Base-by-base conservation (phyloP, 2,329 filamentous ascomycete genomes). In the Daldinia sp. region DNA sequence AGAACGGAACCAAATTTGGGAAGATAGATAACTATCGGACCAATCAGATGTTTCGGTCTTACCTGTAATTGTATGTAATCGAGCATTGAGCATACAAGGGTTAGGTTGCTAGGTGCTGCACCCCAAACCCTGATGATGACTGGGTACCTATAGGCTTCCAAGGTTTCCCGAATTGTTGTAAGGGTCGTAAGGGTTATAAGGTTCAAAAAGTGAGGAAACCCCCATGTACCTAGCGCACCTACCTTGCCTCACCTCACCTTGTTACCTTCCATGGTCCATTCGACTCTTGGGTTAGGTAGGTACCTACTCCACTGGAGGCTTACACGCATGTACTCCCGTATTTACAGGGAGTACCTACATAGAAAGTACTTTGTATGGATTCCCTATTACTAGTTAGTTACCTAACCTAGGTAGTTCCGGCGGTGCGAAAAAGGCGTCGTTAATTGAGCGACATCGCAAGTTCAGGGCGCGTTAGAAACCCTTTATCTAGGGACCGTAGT, bases 11-110 rank as follows among this genome's bases (percentile, higher is more conserved):
- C 57, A 62, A 61, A 70, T 60, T 63, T 68, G 66, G 63, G 63
- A 68, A 52, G 63, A 69, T 55, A 65, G 67, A 56, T 64, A 63
- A 45, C 47, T 63, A 57, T 57, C 32, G 48, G 51, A 35, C 70
- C 70, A 71, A 72, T 71, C 65, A 72, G 32, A 63, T 21, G 17
- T 8, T 19, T 62, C 47, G 15, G 47, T 52, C 57, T 66, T 66
- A 65, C 60, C 37, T 61, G 60, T 64, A 66, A 52, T 43, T 35
- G 60, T 64, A 51, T 60, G 58, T 58, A 58, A 60, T 66, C 41
- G 35, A 48, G 25, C 32, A 55, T 53, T 27, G 47, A 49, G 45
- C 37, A n/a, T n/a, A n/a, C n/a, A n/a, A n/a, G n/a, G n/a, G n/a
- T n/a, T n/a, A 43, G 39, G 13, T 25, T 48, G 51, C 41, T 52